phyloP scores from a whole-genome alignment of 305 asterid species.

The Withania somnifera region DNA sequence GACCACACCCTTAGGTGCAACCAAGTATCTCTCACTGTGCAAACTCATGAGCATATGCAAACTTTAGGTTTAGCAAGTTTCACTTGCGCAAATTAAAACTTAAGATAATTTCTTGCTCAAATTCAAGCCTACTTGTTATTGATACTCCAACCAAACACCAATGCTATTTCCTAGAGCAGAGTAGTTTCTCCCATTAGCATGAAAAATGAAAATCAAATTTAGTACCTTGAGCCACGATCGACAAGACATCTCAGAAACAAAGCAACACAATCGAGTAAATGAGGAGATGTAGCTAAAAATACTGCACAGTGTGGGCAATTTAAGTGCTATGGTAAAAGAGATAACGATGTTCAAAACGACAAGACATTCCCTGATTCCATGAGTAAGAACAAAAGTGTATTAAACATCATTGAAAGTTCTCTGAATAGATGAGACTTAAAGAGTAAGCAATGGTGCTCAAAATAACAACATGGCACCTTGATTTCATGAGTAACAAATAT shows the following conservation, averaged over 20 bases:
- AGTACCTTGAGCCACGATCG: neutral
- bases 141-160: neutral
- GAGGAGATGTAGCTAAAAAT: neutral
- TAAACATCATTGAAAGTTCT: conserved; percentile 1
- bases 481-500: conserved; percentile 16
- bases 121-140: neutral
- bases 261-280: neutral
- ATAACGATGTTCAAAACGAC: conserved; percentile 3
- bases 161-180: neutral
- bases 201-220: neutral
- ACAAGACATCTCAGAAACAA: neutral
- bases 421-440: neutral
- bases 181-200: neutral
- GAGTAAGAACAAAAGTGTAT: conserved; percentile 4
- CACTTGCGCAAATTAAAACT: neutral
- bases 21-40: neutral
- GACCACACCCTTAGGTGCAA: neutral
- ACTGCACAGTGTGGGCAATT: neutral
- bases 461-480: neutral
- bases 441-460: neutral
- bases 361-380: conserved; percentile 2
- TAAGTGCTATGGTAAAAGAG: neutral
- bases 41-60: neutral
- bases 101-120: neutral
- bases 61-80: neutral